Evolutionary conservation across 768 basidiomycete genomes (phyloP), one percentile per base, ranked within the genome.

Genomic region (Strobilomyces confusus): DNA sequence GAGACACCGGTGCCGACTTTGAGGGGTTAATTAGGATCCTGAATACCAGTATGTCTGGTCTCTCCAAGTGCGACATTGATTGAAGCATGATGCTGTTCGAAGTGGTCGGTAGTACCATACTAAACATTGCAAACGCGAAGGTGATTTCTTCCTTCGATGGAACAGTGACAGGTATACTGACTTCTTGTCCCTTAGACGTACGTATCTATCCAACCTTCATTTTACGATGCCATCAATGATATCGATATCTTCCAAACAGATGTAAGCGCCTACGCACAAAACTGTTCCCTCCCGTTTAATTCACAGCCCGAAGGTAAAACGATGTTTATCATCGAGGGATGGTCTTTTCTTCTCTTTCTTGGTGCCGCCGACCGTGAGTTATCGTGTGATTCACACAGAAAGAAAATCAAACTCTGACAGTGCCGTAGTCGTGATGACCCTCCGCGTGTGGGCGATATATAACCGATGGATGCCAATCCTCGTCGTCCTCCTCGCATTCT

Each of bases 81-180:
- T 45, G 2, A 44, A 23, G 9, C 6, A 41, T 41, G 22, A 22
- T 11, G 22, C 19, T 14, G 5, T 19, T 3, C 22, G 17, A 22
- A 58, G 55, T 42, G 4, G 51, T 32, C 23, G 49, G 38, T 29
- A 58, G 22, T 47, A 49, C 57, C 19, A 2, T 58, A 41, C 22
- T 12, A 9, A 20, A 15, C 1, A 3, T 9, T 20, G 38, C 54
- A 40, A n/a, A 26, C n/a, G 37, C 25, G 22, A 41, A 45, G 38
- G 57, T 58, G 51, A 12, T 14, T 49, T 26, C 30, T 30, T 11
- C 26, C 15, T n/a, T 5, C 14, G 11, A 0, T 7, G 2, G 22
- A 15, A 8, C 19, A 13, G n/a, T 25, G 15, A 25, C 9, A 5
- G 13, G 9, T 12, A 6, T 33, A 36, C 44, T 46, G 23, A 47